Base-by-base conservation (phyloP, 495 filamentous ascomycete species). In the Antarctomyces pellizariae region DNA sequence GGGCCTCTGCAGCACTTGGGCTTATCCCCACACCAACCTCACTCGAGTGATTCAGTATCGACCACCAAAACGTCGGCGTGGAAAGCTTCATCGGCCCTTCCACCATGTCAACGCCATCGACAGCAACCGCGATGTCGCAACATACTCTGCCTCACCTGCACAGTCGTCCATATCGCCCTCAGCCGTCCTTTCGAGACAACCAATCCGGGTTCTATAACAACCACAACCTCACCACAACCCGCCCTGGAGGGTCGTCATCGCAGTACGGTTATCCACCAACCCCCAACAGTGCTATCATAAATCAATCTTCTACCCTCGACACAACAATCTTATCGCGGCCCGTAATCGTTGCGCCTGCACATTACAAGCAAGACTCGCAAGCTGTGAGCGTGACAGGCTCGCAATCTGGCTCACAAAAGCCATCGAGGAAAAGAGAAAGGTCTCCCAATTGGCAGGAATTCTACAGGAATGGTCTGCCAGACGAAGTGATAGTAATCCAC, bases 401-500 rank as follows among this genome's bases (percentile, higher is more conserved):
- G 5, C 28, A 39, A 14, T 43, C 48, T 14, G 25, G 42, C 22
- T 36, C 44, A 16, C 36, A 47, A 20, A 37, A 39, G 23, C 22
- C 38, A 10, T 18, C 35, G 10, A 55, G 61, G 24, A 67, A 71
- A 34, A 53, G 56, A 35, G 58, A 60, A 26, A 55, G 62, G 25
- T 59, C 62, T n/a, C 56, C 76, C 32, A 68, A 95, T 54, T 95
- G 84, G 84, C 52, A 64, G 17, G 64, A 69, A 33, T 95, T 90
- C 44, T 95, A 91, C 49, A 77, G 75, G 45, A 89, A 92, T 50
- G 84, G 84, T 11, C 48, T 84, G 9, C 84, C 84, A 8, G 75
- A 83, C 44, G 83, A 92, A 49, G 64, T 95, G 45, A 92, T 95
- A 43, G 71, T 92, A 33, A 95, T 95, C 45, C 76, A 91, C 39